A percentile compares a stretch with the other conserved stretches of the same genome.
These are phyloP conservation scores for Ustilago lituana DNA, from an alignment of 1,284 basidiomycete genomes.

Conservation along the genomic window DNA sequence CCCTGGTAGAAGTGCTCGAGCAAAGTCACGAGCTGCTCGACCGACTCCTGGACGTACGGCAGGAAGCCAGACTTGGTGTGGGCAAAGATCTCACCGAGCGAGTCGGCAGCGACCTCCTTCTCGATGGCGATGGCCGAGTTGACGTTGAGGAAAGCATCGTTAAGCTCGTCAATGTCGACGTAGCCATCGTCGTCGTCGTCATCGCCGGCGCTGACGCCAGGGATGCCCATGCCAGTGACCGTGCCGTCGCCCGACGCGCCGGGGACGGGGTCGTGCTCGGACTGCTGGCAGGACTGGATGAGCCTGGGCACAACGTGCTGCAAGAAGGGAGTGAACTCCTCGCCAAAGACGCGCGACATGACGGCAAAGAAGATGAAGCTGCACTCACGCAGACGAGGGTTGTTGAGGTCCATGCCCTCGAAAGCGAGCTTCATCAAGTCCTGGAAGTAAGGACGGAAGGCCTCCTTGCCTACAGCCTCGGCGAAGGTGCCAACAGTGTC, in stretches of 20 bases:
- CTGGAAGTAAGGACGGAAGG: slow-evolving; percentile 93
- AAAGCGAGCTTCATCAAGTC: slow-evolving; percentile 96
- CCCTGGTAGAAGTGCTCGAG: slow-evolving; percentile 96
- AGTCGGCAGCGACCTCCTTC: slow-evolving; percentile 98
- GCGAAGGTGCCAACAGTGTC: slow-evolving; percentile 98
- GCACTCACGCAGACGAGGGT: slow-evolving; percentile 89
- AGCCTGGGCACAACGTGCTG: slow-evolving; percentile 87
- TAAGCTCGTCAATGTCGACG: slow-evolving; percentile 79
- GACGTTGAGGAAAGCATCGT: slow-evolving; percentile 74
- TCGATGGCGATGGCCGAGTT: slow-evolving; percentile 97
- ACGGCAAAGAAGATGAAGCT: slow-evolving; percentile 98
- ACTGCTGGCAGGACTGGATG: slow-evolving; percentile 83
- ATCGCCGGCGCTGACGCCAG: slow-evolving; percentile 76
- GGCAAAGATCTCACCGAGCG: slow-evolving; percentile 89
- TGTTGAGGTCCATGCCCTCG: slow-evolving; percentile 85
- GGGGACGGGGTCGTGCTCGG: slow-evolving; percentile 70
- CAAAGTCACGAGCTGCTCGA: slow-evolving; percentile 83
- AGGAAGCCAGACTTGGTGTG: slow-evolving; percentile 86
- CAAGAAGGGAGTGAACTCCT: slow-evolving; percentile 90
- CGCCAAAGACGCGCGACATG: slow-evolving; percentile 94
- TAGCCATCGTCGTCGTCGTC: slow-evolving; percentile 71
- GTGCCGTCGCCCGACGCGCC: slow-evolving; percentile 65
- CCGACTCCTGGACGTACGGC: slow-evolving; percentile 77
- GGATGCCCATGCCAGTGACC: slow-evolving; percentile 71
- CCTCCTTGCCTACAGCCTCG: slow-evolving; percentile 92